Conservation (phyloP, 306 rosid species). For the Albizia julibrissin region DNA sequence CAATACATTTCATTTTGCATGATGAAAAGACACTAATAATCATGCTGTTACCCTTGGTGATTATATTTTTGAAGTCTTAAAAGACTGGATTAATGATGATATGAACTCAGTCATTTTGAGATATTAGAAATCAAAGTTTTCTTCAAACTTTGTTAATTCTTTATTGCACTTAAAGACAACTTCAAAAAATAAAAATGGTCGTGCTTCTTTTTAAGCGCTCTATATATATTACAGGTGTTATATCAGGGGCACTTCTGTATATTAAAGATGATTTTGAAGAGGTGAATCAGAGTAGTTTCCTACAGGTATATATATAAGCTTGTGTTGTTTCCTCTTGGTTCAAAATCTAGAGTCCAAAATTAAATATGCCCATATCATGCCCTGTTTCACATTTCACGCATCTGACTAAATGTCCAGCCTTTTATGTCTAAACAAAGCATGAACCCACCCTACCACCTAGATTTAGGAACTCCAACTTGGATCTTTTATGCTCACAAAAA, state of each 20-base stretch:
- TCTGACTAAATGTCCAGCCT: background rate
- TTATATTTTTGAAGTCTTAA: background rate
- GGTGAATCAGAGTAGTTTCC: constrained; percentile 37
- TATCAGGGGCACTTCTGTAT: constrained; percentile 50
- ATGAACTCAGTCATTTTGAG: background rate
- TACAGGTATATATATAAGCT: constrained; percentile 29
- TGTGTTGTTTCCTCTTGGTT: background rate
- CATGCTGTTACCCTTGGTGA: no score
- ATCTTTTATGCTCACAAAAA: background rate
- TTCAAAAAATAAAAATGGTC: background rate
- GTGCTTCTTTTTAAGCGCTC: background rate
- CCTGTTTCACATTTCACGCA: background rate
- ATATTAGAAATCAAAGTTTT: background rate
- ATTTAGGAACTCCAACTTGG: background rate
- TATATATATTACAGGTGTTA: constrained; percentile 34
- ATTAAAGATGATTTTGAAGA: constrained; percentile 48
- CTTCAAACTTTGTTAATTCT: background rate
- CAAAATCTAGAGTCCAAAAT: background rate
- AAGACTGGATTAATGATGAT: background rate
- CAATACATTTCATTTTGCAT: background rate
- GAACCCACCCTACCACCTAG: background rate
- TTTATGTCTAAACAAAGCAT: background rate
- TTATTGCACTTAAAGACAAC: background rate
- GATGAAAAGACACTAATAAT: no score
- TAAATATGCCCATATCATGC: background rate